Percentiles rank a stretch among this genome's conserved stretches.
Evolutionary conservation across 1,139 yeast genomes (phyloP).

Genomic region (Sugiyamaella paludigena): DNA sequence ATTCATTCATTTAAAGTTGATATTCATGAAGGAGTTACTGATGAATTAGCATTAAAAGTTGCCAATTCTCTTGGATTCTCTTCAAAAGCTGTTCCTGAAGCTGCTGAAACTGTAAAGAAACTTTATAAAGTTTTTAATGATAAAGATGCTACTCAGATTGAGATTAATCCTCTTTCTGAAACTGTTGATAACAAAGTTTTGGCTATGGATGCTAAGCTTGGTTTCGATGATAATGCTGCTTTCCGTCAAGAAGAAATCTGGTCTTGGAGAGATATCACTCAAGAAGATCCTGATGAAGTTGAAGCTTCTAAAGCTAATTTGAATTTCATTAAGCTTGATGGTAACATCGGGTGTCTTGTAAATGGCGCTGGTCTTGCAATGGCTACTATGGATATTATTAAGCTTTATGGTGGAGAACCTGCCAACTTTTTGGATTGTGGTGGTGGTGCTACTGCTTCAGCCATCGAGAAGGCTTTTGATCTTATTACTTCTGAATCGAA

Average conservation of each 20-base stretch:
- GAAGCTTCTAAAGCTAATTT: slow-evolving; percentile 87
- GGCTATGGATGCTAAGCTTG: slow-evolving; percentile 99
- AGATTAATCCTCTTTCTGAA: slow-evolving; percentile 97
- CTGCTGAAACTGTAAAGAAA: slow-evolving; percentile 82
- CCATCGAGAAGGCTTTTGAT: slow-evolving; percentile 95
- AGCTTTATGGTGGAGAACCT: slow-evolving; percentile 97
- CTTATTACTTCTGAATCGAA: slow-evolving; percentile 85
- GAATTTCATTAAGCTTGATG: slow-evolving; percentile 96
- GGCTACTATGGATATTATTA: slow-evolving; percentile 99
- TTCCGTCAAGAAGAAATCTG: slow-evolving; percentile 95
- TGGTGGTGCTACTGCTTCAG: slow-evolving; percentile 99
- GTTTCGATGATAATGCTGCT: slow-evolving; percentile 93
- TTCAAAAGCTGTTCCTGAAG: slow-evolving; percentile 73
- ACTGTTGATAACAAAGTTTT: slow-evolving; percentile 84
- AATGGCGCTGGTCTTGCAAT: slow-evolving; percentile 99
- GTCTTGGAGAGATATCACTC: slow-evolving; percentile 94
- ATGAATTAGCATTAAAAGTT: slow-evolving; percentile 67
- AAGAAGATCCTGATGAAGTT: slow-evolving; percentile 97
- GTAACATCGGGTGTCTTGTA: slow-evolving; percentile 97
- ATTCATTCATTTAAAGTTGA: slow-evolving; percentile 86
- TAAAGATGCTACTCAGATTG: slow-evolving; percentile 96
- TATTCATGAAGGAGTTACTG: slow-evolving; percentile 77
- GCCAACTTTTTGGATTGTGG: slow-evolving; percentile 99
- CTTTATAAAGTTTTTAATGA: slow-evolving; percentile 85
- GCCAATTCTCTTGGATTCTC: slow-evolving; percentile 84